Evolutionary conservation across 352 stramenopile genomes (phyloP), one percentile per base, ranked within the genome.

Genomic region (Phytophthora pseudosyringae): DNA sequence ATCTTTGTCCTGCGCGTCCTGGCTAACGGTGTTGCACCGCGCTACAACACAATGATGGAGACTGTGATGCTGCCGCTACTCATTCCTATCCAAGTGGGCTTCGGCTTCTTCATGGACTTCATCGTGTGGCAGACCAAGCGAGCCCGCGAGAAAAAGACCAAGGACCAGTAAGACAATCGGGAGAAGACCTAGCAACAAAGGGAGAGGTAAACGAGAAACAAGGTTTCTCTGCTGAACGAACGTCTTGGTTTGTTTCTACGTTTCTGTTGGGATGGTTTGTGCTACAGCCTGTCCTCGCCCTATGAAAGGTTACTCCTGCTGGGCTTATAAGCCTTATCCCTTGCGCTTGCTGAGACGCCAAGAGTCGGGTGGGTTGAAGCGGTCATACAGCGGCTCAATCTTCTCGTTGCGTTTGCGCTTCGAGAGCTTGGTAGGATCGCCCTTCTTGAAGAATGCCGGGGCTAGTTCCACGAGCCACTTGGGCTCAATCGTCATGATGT

Each of bases 401-500:
- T 99, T 99, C 81, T 99, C 96, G 71, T 97, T 98, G 38, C 97
- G 92, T 73, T 99, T 99, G 50, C 91, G 86, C 77, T 98, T 98
- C 8, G 97, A 98, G 39, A 99, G 92, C 73, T 98, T 98, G 63
- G 98, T 98, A 8, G 97, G 94, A 74, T 99, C 97, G 11, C 96
- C 95, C 64, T 97, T 95, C 75, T 98, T 98, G 78, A 99, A 99
- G 65, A 90, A 98, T 29, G 90, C 92, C 0, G 96, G 96, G 9
- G 95, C 96, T 13, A 99, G 77, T 81, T 99, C 97, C 26, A 99
- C 90, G 15, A 99, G 89, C 97, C 98, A 99, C 71, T 99, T 99
- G 16, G 98, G 93, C 80, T 99, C 97, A 77, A 99, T 99, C 6
- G 97, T 97, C 95, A 99, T 99, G 56, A 99, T 97, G 68, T 99